These are phyloP conservation scores for Spathaspora sp. DNA, from an alignment of 805 yeast species.

Conservation along the genomic window DNA sequence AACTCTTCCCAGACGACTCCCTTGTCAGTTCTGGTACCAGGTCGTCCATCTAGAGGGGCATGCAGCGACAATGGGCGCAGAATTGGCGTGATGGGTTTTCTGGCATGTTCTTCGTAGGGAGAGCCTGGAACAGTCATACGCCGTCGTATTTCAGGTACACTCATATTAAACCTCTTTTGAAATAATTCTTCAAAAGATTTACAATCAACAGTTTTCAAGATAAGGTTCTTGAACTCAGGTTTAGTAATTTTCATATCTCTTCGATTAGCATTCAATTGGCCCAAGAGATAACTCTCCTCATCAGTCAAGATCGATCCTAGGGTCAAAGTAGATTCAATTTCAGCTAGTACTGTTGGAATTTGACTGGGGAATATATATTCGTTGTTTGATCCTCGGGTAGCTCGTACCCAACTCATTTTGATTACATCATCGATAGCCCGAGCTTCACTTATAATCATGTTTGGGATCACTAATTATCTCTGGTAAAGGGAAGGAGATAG, in stretches of 20 bases:
- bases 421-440: conserved; percentile 16
- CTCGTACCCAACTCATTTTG: conserved; percentile 17
- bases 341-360: conserved; percentile 15
- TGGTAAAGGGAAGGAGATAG: neutral
- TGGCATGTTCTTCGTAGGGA: neutral
- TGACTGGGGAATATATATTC: conserved; percentile 21
- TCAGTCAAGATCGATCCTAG: conserved; percentile 14
- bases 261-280: conserved; percentile 14
- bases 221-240: conserved; percentile 19
- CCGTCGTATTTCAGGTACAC: conserved; percentile 4
- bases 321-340: conserved; percentile 17
- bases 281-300: conserved; percentile 13
- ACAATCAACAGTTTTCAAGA: conserved; percentile 20
- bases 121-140: neutral
- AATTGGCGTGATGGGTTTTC: neutral
- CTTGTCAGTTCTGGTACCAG: neutral
- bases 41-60: neutral
- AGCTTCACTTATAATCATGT: neutral
- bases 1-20: neutral
- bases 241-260: conserved; percentile 18
- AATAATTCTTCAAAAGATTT: conserved; percentile 18
- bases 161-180: conserved; percentile 17
- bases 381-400: conserved; percentile 4
- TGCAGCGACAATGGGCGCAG: conserved; percentile 3
- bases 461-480: neutral